Conservation (phyloP, 169 alveolate genomes). For the Cryptosporidium felis region DNA sequence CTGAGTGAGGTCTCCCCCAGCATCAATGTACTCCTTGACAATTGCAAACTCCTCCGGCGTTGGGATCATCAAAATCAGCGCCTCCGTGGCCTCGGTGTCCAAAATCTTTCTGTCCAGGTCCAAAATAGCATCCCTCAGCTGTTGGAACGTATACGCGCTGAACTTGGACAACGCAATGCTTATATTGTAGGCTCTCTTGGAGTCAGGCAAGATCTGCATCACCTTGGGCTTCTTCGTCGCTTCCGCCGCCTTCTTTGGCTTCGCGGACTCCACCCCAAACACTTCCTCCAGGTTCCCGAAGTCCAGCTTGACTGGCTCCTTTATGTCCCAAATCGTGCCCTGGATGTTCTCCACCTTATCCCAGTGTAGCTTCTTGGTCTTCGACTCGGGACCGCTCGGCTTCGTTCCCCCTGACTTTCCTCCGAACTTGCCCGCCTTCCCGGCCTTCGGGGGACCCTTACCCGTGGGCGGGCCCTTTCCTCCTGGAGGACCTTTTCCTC, state of each 20-base stretch:
- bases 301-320: slow-evolving; percentile 55
- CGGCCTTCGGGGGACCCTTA: slow-evolving; percentile 80
- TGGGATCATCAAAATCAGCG: slow-evolving; percentile 83
- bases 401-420: slow-evolving; percentile 73
- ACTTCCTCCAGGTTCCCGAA: slow-evolving; percentile 80
- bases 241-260: slow-evolving; percentile 80
- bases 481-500: slow-evolving; percentile 75
- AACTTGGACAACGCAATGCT: slow-evolving; percentile 88
- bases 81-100: slow-evolving; percentile 87
- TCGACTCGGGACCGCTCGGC: slow-evolving; percentile 79
- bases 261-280: slow-evolving; percentile 79
- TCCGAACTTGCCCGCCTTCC: slow-evolving; percentile 72
- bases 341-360: slow-evolving; percentile 87
- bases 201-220: slow-evolving; percentile 86
- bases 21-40: slow-evolving; percentile 84
- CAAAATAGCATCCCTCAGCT: slow-evolving; percentile 87
- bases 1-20: slow-evolving; percentile 86
- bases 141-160: slow-evolving; percentile 87
- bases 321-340: slow-evolving; percentile 83
- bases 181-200: slow-evolving; percentile 90
- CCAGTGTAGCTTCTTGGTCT: slow-evolving; percentile 88
- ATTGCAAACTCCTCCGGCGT: slow-evolving; percentile 86
- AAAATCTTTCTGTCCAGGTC: slow-evolving; percentile 81
- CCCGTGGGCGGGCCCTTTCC: slow-evolving; percentile 76
- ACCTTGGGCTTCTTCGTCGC: slow-evolving; percentile 78